Evolutionary conservation across 345 rosid species (phyloP), one percentile per base, ranked within the genome.

Genomic region (Zanthoxylum bungeanum): DNA sequence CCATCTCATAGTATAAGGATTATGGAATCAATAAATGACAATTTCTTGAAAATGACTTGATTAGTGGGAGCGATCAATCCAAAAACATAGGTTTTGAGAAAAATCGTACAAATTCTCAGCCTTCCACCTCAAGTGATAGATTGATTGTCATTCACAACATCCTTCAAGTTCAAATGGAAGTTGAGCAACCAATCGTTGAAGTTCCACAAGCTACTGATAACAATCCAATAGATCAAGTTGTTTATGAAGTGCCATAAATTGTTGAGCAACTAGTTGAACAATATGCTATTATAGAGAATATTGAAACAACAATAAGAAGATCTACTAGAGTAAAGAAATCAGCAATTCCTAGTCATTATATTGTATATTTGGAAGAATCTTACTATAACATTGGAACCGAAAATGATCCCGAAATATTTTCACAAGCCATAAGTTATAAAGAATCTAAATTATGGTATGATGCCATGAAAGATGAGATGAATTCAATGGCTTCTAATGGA

Each of bases 351-450:
- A 40, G 30, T 37, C 30, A 40, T 42, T 64, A 64, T 25, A 31
- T 37, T 64, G 25, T 64, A 49, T 64, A 64, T 64, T 51, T 37
- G 9, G 51, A 64, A 39, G 68, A 64, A 25, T 64, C 12, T 37
- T 14, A 64, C 59, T 53, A 19, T 53, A 22, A 53, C 7, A 22
- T 53, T 53, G 10, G 6, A 53, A 7, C 30, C 5, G 27, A 53
- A 22, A 53, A 22, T 53, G 59, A 53, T n/a, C 27, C 7, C 0
- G 11, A 11, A 11, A 1, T 11, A 19, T 47, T 47, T 47, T 47
- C 2, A 11, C 4, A 47, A 47, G 52, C 19, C 14, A 47, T 47
- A 0, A 3, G 2, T 47, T 12, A 1, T 1, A 19, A 47, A 47
- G 19, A 47, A 11, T 47, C 52, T 4, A 4, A 12, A 47, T 47